Evolutionary conservation across 2,329 filamentous ascomycete species (phyloP).

Genomic region (Zarea fungicola): DNA sequence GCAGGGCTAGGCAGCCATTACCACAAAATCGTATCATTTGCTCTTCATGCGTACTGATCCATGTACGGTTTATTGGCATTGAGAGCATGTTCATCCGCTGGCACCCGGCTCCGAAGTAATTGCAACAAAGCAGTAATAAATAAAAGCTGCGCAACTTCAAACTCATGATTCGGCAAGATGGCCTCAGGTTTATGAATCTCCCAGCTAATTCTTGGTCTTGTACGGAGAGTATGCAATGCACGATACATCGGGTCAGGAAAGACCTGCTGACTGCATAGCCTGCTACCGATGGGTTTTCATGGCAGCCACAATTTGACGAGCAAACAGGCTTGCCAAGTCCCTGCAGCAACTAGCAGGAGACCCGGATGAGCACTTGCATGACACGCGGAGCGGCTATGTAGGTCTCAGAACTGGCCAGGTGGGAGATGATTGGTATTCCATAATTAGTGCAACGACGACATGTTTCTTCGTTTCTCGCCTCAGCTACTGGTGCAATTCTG

Average conservation of each 20-base stretch:
- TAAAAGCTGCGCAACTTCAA: too few relatives aligned
- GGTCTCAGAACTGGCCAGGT: conserved; percentile 21
- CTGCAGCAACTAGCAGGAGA: conserved; percentile 8
- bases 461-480: not conserved
- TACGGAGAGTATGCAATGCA: not conserved
- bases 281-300: not conserved
- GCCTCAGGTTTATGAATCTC: too few relatives aligned
- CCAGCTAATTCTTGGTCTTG: not conserved
- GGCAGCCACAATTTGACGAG: conserved; percentile 2
- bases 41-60: too few relatives aligned
- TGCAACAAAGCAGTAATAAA: too few relatives aligned
- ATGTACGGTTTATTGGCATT: too few relatives aligned
- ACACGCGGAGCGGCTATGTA: conserved; percentile 39
- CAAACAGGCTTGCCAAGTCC: not conserved
- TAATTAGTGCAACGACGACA: conserved; percentile 2
- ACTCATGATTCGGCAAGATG: too few relatives aligned
- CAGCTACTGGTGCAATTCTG: not conserved
- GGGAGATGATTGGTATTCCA: not conserved
- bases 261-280: not conserved
- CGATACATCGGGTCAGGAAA: not conserved
- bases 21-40: too few relatives aligned
- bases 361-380: conserved; percentile 35
- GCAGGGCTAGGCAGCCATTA: too few relatives aligned
- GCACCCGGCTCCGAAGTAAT: too few relatives aligned
- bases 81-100: too few relatives aligned